Percentiles rank a stretch among this genome's conserved stretches.
Evolutionary conservation across 768 basidiomycete species (phyloP).

Genomic region (Rickenella mellea): DNA sequence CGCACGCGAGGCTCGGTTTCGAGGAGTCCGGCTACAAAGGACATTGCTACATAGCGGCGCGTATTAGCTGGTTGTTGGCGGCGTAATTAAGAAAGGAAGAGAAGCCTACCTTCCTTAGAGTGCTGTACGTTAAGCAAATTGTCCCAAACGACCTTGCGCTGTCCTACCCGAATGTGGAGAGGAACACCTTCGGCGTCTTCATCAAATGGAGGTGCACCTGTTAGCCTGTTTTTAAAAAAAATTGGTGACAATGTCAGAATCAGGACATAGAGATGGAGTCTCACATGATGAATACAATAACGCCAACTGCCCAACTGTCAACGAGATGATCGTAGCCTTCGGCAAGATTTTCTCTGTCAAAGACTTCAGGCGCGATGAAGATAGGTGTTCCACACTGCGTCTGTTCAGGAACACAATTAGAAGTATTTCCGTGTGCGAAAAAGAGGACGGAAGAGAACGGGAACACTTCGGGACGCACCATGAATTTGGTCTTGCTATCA

Average conservation of each 20-base stretch:
- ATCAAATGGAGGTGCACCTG: constrained; percentile 70
- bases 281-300: constrained; percentile 92
- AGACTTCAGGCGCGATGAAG: constrained; percentile 91
- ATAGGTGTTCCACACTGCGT: constrained; percentile 96
- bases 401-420: constrained; percentile 21
- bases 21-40: constrained; percentile 64
- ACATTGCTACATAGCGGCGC: constrained; percentile 45
- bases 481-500: constrained; percentile 66
- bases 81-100: too few relatives aligned
- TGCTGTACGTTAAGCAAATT: constrained; percentile 29
- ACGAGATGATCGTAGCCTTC: constrained; percentile 82
- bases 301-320: constrained; percentile 94
- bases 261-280: too few relatives aligned
- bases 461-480: too few relatives aligned
- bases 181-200: constrained; percentile 53
- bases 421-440: constrained; percentile 5
- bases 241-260: too few relatives aligned
- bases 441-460: constrained; percentile 17
- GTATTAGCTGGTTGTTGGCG: too few relatives aligned
- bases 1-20: constrained; percentile 52
- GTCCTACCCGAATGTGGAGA: constrained; percentile 52
- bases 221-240: too few relatives aligned
- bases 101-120: too few relatives aligned
- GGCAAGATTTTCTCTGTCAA: constrained; percentile 47
- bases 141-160: constrained; percentile 55